These are phyloP conservation scores for Catharanthus roseus DNA, from an alignment of 257 asterid species.

Conservation along the genomic window DNA sequence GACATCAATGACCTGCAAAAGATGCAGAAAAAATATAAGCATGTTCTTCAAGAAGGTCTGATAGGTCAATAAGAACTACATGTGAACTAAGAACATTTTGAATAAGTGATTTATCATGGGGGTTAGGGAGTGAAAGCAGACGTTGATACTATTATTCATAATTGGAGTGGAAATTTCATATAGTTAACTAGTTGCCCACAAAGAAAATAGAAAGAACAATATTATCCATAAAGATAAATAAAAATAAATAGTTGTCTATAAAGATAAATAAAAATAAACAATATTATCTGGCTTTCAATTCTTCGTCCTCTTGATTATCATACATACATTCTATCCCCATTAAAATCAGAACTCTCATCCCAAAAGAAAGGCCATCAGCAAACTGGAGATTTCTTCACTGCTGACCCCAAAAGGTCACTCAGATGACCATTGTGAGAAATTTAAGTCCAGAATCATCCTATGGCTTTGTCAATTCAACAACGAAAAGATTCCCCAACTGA, in stretches of 20 bases:
- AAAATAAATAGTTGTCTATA: too few species aligned
- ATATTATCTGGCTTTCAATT: too few species aligned
- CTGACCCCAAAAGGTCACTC: neutral
- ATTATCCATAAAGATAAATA: too few species aligned
- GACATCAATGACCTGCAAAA: constrained; percentile 68
- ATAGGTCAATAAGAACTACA: neutral
- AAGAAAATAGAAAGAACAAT: too few species aligned
- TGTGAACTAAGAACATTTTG: neutral
- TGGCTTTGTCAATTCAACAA: neutral
- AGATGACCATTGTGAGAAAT: neutral
- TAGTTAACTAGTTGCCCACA: neutral
- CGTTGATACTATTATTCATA: neutral
- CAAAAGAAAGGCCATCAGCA: neutral
- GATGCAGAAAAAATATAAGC: neutral
- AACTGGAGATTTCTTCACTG: neutral
- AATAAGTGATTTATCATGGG: neutral
- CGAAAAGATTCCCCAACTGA: neutral
- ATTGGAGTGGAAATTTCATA: neutral
- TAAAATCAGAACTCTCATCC: neutral
- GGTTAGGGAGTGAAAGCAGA: neutral
- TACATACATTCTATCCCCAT: too few species aligned
- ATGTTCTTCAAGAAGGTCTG: neutral
- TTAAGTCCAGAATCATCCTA: neutral
- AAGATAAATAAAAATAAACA: neutral
- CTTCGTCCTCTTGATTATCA: too few species aligned